phyloP scores from a whole-genome alignment of 345 rosid genomes.

The Euphorbia pulcherrima region DNA sequence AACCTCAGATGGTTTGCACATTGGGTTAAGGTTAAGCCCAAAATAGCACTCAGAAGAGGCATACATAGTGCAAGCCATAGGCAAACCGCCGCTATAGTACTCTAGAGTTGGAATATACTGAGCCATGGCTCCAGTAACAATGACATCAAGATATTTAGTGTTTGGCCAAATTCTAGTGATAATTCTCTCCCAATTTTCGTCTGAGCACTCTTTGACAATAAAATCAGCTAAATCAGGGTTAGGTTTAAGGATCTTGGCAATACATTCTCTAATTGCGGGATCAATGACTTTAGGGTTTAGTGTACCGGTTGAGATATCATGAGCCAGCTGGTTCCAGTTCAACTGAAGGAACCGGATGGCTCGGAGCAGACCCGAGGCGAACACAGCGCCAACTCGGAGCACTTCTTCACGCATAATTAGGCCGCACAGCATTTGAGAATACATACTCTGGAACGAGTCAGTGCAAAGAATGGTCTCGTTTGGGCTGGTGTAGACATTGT shows the following conservation, averaged over 20 bases:
- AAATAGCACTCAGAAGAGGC: conserved; percentile 96
- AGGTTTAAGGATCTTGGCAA: conserved; percentile 49
- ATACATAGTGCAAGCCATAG: conserved; percentile 90
- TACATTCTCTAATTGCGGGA: conserved; percentile 39
- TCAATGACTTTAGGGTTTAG: conserved; percentile 50
- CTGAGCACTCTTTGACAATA: conserved; percentile 42
- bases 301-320: conserved; percentile 59
- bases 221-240: conserved; percentile 52
- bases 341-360: conserved; percentile 88
- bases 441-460: conserved; percentile 96
- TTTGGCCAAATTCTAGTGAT: conserved; percentile 82
- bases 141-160: conserved; percentile 83
- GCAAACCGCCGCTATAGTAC: conserved; percentile 75
- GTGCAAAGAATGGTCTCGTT: conserved; percentile 84
- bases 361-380: conserved; percentile 86
- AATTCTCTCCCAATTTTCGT: conserved; percentile 68
- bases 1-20: conserved; percentile 78
- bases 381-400: conserved; percentile 85
- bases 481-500: conserved; percentile 87
- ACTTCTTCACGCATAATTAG: conserved; percentile 66
- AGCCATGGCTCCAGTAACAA: conserved; percentile 95
- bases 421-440: conserved; percentile 87
- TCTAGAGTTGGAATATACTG: conserved; percentile 94
- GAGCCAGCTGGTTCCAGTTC: conserved; percentile 58
- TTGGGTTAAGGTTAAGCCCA: conserved; percentile 82